Base-by-base conservation (phyloP, 164 flowering plant species). In the Stephania cephalantha region DNA sequence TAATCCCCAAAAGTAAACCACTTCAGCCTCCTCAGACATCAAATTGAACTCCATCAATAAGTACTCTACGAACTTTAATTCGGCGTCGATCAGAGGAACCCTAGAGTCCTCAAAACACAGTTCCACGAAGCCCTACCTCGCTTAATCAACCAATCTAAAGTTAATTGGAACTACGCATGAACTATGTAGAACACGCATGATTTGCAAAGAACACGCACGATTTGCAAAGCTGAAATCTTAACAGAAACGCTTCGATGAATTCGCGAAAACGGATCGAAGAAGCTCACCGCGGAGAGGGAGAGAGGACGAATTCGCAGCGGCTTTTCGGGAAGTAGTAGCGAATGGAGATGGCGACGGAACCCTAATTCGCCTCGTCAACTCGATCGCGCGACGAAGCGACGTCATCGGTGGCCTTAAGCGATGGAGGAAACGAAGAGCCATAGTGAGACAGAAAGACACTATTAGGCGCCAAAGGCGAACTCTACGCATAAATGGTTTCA, bases 381-480 rank as follows among this genome's bases (percentile, higher is more conserved):
- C 76, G 9, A 75, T 6, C 20, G 79, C 76, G 25, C 35, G 78
- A n/a, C 76, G 66, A 10, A 69, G 70, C 73, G 73, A 76, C 81
- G 76, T 76, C 46, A 79, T 76, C 46, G 42, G 58, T 52, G 5
- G 18, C n/a, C 64, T 1, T 15, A 55, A 50, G 55, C 55, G 15
- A 15, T 0, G 11, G 55, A 50, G 53, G 53, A 48, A 48, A 9
- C 25, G 25, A 25, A 25, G 25, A 0, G 25, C 25, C 0, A 25
- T 25, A 25, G 25, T 25, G 25, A 25, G 25, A 0, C 25, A 0
- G 25, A 25, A 25, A 25, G 25, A 25, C 25, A 25, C 25, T 25
- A 25, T 25, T 25, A 25, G 25, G 25, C 25, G 25, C 25, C 25
- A 25, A 25, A 25, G 25, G 25, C 25, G 25, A 25, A 25, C 25